A percentile compares a stretch with the other conserved stretches of the same genome.
Conservation (phyloP, 768 basidiomycete species). For the Jaapia argillacea region DNA sequence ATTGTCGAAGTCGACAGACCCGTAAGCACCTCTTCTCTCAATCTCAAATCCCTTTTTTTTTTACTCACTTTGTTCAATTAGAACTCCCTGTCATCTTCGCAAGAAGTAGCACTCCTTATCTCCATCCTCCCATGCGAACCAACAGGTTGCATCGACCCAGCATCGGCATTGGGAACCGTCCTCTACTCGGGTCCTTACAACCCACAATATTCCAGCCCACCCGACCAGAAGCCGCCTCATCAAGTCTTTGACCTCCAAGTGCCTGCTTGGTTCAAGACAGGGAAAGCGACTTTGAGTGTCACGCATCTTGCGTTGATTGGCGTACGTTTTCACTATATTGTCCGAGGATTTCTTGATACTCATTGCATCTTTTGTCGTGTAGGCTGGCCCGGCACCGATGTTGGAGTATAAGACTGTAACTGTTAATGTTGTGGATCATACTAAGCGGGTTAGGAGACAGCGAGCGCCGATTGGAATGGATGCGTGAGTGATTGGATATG, state of each 20-base stretch:
- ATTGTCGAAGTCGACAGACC: constrained; percentile 25
- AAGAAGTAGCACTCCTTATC: constrained; percentile 25
- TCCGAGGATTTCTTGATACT: not conserved
- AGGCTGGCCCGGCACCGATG: not conserved
- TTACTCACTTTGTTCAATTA: too few relatives aligned
- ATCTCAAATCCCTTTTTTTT: too few relatives aligned
- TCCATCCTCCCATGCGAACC: constrained; percentile 16
- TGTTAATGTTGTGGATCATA: not conserved
- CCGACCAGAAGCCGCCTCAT: constrained; percentile 4
- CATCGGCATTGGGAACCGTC: constrained; percentile 18
- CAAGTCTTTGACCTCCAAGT: constrained; percentile 7
- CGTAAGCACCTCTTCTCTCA: constrained; percentile 11
- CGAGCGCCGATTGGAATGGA: too few relatives aligned
- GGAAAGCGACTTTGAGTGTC: constrained; percentile 3
- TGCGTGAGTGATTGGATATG: too few relatives aligned
- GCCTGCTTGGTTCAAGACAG: constrained; percentile 1
- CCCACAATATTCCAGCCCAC: constrained; percentile 11
- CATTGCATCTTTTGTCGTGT: not conserved
- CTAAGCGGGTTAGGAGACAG: too few relatives aligned
- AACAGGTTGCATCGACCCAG: not conserved
- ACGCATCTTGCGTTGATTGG: constrained; percentile 5
- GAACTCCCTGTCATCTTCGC: constrained; percentile 20
- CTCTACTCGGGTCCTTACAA: constrained; percentile 20
- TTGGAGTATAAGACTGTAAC: not conserved
- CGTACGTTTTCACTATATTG: constrained; percentile 1